Evolutionary conservation across 169 alveolate species (phyloP).

Genomic region (Eimeria tenella): DNA sequence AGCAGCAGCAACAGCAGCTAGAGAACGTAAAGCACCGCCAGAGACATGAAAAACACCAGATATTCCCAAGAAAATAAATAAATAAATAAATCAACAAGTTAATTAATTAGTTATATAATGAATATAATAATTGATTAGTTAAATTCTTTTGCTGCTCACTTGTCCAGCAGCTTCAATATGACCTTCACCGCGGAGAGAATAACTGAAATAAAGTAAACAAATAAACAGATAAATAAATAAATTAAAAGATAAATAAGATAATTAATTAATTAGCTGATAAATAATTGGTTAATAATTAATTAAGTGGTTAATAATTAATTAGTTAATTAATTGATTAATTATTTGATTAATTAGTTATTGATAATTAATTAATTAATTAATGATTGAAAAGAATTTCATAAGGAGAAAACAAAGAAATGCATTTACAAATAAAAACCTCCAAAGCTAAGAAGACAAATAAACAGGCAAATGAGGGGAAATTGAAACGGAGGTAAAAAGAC

Average conservation of each 20-base stretch:
- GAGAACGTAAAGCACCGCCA: too few species aligned
- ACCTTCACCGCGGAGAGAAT: constrained; percentile 96
- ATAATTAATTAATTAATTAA: not conserved
- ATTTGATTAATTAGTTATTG: not conserved
- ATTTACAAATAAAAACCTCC: not conserved
- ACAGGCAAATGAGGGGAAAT: not conserved
- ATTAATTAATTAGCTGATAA: not conserved
- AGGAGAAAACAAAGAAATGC: not conserved
- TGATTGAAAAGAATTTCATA: not conserved
- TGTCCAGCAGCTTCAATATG: constrained; percentile 86
- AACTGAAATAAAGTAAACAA: constrained; percentile 90
- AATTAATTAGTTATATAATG: too few species aligned
- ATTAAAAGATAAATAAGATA: not conserved
- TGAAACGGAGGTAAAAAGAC: not conserved
- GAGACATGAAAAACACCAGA: too few species aligned
- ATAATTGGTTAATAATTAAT: not conserved
- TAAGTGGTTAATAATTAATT: not conserved
- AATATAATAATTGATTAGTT: not conserved
- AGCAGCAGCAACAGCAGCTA: too few species aligned
- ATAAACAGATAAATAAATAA: constrained; percentile 79
- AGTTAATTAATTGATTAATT: not conserved
- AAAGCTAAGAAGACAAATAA: not conserved
- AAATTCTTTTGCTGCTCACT: constrained; percentile 47
- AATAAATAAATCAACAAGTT: too few species aligned
- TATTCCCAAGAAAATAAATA: too few species aligned